A percentile compares a stretch with the other conserved stretches of the same genome.
phyloP scores from a whole-genome alignment of 148 eudicot genomes.

The Euryodendron excelsum region DNA sequence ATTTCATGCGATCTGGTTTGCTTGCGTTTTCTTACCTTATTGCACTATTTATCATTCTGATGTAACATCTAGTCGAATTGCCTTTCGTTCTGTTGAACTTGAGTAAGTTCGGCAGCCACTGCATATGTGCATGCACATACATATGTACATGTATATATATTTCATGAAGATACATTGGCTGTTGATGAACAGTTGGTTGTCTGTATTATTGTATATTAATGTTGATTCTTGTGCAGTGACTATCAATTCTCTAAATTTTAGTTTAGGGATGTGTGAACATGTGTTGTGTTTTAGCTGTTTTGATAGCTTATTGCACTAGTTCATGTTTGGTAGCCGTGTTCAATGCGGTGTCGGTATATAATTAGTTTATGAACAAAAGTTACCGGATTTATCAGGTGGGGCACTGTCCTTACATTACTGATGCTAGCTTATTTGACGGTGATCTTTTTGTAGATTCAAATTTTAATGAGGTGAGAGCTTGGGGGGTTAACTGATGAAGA shows the following conservation, averaged over 20 bases:
- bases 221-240: not conserved
- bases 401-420: not conserved
- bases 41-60: too few species aligned
- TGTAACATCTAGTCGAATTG: not conserved
- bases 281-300: not conserved
- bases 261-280: not conserved
- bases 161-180: too few species aligned
- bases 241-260: too few species aligned
- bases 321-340: not conserved
- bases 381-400: too few species aligned
- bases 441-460: not conserved
- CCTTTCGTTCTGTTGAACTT: not conserved
- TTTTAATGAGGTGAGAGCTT: not conserved
- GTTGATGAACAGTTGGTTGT: not conserved
- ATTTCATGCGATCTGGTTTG: too few species aligned
- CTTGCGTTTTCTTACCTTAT: too few species aligned
- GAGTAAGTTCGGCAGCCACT: not conserved
- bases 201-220: too few species aligned
- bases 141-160: too few species aligned
- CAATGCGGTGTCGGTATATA: too few species aligned
- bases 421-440: not conserved
- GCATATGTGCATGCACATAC: too few species aligned
- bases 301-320: too few species aligned
- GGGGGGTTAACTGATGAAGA: constrained; percentile 43
- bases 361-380: too few species aligned